Base-by-base conservation (phyloP, 352 stramenopile genomes). In the Globisporangium barbulae region DNA sequence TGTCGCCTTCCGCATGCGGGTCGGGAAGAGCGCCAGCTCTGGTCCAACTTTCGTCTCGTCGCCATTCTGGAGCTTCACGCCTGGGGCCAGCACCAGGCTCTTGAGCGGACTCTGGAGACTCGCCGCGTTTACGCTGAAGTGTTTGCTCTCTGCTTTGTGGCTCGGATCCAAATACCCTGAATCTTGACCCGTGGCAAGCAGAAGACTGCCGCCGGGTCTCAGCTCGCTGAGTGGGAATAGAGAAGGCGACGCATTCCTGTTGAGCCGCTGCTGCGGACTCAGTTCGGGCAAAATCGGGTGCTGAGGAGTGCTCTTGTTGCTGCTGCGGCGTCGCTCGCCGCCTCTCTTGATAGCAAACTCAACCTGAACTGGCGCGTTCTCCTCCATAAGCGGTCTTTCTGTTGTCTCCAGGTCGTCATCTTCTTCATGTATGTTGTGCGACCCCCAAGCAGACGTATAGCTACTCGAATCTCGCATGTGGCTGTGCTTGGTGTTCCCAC, bases 1-100 rank as follows among this genome's bases (percentile, higher is more conserved):
- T 9, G 72, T 79, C n/a, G 61, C 28, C 42, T 70, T 71, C 2
- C 70, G 67, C 72, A 79, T 79, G 19, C 56, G 59, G 2, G 70
- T 68, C 1, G 63, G 61, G 5, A 77, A 45, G 10, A 70, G 42
- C 9, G 70, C 70, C 30, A 79, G 53, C 37, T 70, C 70, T 0
- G 70, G 67, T n/a, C 72, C 72, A 1, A 17, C 59, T 39, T 73
- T 67, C 17, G 64, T 53, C 19, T 67, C 72, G 5, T 60, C 52
- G 3, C 66, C 57, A 6, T 31, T 41, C 53, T 77, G 72, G 21
- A 77, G 60, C 42, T 63, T 68, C 48, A 79, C 72, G 4, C 72
- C 72, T 1, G 72, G 64, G 8, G 70, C 67, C 31, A 79, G 61
- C 25, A 65, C 56, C 30, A 79, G 42, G 5, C 41, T 49, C 30